A percentile compares a stretch with the other conserved stretches of the same genome.
Conservation (phyloP, 176 grass and related monocot species). For the Calamus simplicifolius region DNA sequence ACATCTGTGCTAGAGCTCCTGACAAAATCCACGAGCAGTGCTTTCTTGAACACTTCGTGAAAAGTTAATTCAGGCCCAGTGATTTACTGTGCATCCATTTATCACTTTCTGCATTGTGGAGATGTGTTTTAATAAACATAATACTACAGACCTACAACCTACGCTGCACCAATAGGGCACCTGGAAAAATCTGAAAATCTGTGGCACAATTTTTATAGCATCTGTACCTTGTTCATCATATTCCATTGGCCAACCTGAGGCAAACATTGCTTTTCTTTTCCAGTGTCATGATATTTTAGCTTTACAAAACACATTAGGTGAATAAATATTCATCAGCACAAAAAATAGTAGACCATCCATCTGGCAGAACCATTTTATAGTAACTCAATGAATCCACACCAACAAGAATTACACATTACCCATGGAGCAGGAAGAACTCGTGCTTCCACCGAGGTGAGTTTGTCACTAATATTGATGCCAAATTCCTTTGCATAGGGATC, state of each 20-base stretch:
- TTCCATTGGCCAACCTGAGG: conserved; percentile 99
- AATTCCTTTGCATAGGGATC: conserved; percentile 99
- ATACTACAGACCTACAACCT: not conserved
- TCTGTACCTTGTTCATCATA: conserved; percentile 94
- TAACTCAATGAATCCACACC: not conserved
- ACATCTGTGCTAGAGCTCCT: conserved; percentile 97
- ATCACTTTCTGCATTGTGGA: conserved; percentile 79
- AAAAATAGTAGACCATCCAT: not conserved
- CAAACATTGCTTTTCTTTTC: conserved; percentile 97
- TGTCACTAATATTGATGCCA: conserved; percentile 94
- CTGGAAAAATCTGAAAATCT: not conserved
- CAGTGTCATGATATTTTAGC: conserved; percentile 93
- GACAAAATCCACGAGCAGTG: conserved; percentile 89
- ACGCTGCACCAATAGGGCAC: no score
- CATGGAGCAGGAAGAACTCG: conserved; percentile 98
- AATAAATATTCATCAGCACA: conserved; percentile 9
- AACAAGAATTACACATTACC: conserved; percentile 33
- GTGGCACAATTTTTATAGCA: not conserved
- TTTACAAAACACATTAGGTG: conserved; percentile 18
- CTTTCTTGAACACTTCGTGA: conserved; percentile 94
- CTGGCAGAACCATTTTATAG: no score
- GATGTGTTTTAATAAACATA: not conserved
- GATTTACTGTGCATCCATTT: conserved; percentile 77
- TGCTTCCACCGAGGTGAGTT: conserved; percentile 90
- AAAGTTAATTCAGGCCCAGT: conserved; percentile 99